Evolutionary conservation across 495 filamentous ascomycete species (phyloP).

Genomic region (Chaetomium tenue): DNA sequence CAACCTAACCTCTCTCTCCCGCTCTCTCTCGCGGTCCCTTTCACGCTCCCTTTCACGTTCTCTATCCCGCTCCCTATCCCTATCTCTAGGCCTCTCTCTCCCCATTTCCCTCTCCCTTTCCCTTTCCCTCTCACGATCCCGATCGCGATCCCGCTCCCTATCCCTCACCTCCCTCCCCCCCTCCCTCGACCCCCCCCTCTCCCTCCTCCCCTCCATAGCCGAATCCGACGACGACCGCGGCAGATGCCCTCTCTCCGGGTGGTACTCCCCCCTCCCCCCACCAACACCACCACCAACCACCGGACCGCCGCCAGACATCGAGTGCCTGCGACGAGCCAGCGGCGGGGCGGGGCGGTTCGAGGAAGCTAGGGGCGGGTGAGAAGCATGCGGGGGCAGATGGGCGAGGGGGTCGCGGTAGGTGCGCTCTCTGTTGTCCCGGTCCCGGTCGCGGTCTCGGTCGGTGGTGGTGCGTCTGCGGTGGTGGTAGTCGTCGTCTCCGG

Average conservation of each 20-base stretch:
- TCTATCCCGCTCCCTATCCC: conserved; percentile 15
- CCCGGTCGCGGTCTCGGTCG: not conserved
- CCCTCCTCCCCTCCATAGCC: not conserved
- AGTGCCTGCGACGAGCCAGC: not conserved
- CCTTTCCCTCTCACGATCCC: conserved; percentile 6
- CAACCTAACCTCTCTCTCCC: conserved; percentile 17
- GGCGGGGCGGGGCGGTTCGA: conserved; percentile 1
- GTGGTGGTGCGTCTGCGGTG: not conserved
- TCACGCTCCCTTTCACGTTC: conserved; percentile 20
- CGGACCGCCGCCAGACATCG: not conserved
- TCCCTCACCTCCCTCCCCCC: not conserved
- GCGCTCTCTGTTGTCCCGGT: conserved; percentile 16
- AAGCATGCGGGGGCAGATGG: not conserved
- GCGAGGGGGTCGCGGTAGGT: conserved; percentile 10
- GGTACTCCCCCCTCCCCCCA: not conserved
- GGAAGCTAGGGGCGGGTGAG: not conserved
- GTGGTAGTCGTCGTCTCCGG: not conserved
- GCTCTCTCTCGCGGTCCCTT: conserved; percentile 20
- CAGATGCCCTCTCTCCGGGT: not conserved
- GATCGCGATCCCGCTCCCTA: not conserved
- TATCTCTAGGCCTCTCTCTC: conserved; percentile 19
- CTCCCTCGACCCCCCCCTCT: not conserved
- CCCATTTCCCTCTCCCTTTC: conserved; percentile 18
- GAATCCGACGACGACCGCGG: not conserved
- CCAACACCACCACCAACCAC: not conserved